Percentiles rank a stretch among this genome's conserved stretches.
phyloP scores from a whole-genome alignment of 257 asterid species.

The Solanum tacnaense region DNA sequence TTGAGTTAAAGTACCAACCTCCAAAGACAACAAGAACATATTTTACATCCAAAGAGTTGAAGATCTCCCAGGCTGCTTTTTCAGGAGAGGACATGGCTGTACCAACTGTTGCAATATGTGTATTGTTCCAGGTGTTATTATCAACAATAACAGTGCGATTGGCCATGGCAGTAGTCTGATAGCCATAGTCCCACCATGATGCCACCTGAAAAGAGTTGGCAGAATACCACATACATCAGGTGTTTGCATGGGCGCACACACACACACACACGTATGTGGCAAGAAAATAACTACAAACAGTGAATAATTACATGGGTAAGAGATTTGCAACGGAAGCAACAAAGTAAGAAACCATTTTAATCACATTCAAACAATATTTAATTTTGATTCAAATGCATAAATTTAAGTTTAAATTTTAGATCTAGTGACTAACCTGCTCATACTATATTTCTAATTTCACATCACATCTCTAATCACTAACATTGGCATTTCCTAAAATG shows the following conservation, averaged over 20 bases:
- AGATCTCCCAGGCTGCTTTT: conserved; percentile 96
- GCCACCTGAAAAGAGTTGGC: conserved; percentile 63
- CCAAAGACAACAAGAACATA: conserved; percentile 98
- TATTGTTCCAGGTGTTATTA: conserved; percentile 98
- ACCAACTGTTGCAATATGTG: conserved; percentile 98
- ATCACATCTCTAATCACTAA: not conserved
- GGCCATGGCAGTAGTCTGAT: conserved; percentile 99
- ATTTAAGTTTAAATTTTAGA: not conserved
- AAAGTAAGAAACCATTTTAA: not conserved
- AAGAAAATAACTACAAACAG: not conserved
- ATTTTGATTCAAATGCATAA: not conserved
- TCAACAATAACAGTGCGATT: conserved; percentile 98
- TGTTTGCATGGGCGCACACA: not conserved
- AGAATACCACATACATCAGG: not conserved
- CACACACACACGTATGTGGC: not conserved
- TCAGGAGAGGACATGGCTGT: conserved; percentile 99
- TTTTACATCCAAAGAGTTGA: conserved; percentile 91
- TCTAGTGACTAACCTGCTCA: not conserved
- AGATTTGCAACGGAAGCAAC: not conserved
- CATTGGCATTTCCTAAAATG: not conserved
- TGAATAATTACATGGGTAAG: not conserved
- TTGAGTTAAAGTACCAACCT: conserved; percentile 42
- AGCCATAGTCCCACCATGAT: conserved; percentile 99
- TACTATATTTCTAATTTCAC: not conserved
- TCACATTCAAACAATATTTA: not conserved